Evolutionary conservation across 2,329 filamentous ascomycete genomes (phyloP).

Genomic region (Calonectria leucothoes): DNA sequence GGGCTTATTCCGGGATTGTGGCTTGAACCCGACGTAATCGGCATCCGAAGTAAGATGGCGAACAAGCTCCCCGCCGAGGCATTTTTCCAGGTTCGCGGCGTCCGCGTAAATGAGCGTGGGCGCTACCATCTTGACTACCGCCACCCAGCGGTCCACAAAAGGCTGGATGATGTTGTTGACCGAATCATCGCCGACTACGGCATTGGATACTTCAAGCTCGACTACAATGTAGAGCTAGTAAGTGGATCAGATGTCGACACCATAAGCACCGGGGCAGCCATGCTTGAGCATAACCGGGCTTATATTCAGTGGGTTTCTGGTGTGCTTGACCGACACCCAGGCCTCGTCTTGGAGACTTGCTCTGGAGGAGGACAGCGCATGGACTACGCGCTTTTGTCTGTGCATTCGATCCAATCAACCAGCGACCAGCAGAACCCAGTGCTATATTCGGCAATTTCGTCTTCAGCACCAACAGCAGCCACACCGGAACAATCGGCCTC

Average conservation of each 20-base stretch:
- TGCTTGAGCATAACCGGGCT: conserved; percentile 46
- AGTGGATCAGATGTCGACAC: conserved; percentile 45
- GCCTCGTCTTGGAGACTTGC: conserved; percentile 50
- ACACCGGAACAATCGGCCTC: conserved; percentile 48
- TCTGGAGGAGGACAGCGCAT: conserved; percentile 50
- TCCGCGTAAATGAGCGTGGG: conserved; percentile 45
- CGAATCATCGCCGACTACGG: conserved; percentile 40
- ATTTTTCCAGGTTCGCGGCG: conserved; percentile 47
- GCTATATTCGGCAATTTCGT: conserved; percentile 46
- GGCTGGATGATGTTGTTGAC: conserved; percentile 41
- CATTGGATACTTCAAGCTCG: conserved; percentile 50
- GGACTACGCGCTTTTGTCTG: conserved; percentile 49
- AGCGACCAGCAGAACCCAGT: conserved; percentile 50
- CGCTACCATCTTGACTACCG: conserved; percentile 50
- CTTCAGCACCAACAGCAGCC: conserved; percentile 46
- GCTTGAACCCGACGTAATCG: conserved; percentile 51
- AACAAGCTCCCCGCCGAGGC: conserved; percentile 41
- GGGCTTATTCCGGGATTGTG: conserved; percentile 48
- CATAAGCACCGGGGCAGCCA: conserved; percentile 37
- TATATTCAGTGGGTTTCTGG: conserved; percentile 46
- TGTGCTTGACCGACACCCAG: conserved; percentile 40
- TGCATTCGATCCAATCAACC: conserved; percentile 47
- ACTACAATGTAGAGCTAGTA: conserved; percentile 50
- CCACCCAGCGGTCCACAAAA: conserved; percentile 36
- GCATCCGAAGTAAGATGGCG: conserved; percentile 35